Base-by-base conservation (phyloP, 352 stramenopile species). In the Peronospora farinosa region DNA sequence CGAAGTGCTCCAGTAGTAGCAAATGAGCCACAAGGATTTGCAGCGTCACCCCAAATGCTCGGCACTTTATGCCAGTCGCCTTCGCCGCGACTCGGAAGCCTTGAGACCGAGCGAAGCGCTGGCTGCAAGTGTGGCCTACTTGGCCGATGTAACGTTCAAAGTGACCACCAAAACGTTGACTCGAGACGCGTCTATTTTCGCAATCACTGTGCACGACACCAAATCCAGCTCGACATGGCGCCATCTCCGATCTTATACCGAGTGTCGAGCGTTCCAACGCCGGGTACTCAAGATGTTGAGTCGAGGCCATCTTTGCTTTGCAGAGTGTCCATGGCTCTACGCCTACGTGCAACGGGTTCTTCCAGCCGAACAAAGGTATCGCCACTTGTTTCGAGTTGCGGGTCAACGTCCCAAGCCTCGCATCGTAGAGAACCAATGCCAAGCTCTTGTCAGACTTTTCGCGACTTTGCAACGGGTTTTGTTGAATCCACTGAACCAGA, bases 291-390 rank as follows among this genome's bases (percentile, higher is more conserved):
- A 45, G 13, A 40, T 44, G 5, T 23, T 78, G 19, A 61, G 65
- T 46, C 65, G 57, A 1, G 68, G 65, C 10, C 68, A 78, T 40
- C 37, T 75, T 7, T 78, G 68, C 47, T 69, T 69, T 36, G 65
- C 68, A 21, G 68, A 74, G 35, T 78, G 68, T 53, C 68, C 68
- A 23, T 74, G 65, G 65, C 53, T 78, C 25, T 73, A 45, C 19
- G 57, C 63, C 17, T 78, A 69, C 48, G 41, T 75, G 40, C 64
- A 65, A 42, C 58, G 55, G 9, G 28, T 53, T 8, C 53, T 78
- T 36, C 66, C 69, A 13, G 47, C 23, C n/a, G 47, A 63, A n/a
- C 47, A 30, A 33, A 36, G 35, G 8, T 47, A 33, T 12, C 54
- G 47, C 19, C 51, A 59, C 27, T 51, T 78, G 28, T 63, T 78